Conservation (phyloP, 192 early-diverging fungal species). For the Umbelopsis sp. region DNA sequence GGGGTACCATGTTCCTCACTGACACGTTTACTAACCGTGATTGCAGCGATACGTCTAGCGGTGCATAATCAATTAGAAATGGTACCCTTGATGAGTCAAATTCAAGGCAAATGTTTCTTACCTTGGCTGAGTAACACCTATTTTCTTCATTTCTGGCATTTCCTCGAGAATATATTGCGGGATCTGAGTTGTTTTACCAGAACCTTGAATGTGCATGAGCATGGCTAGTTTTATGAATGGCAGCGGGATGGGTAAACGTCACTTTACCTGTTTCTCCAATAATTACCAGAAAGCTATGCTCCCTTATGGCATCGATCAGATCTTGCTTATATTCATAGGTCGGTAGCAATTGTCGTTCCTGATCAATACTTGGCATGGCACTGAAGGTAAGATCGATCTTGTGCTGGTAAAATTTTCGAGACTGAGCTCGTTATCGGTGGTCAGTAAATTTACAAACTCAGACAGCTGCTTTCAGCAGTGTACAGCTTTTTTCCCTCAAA, state of each 20-base stretch:
- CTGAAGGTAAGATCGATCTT: too few relatives aligned
- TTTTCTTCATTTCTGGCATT: slow-evolving; percentile 42
- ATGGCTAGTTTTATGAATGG: not conserved
- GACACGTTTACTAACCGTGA: slow-evolving; percentile 94
- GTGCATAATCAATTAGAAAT: not conserved
- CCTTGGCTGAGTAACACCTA: slow-evolving; percentile 80
- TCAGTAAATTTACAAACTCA: too few relatives aligned
- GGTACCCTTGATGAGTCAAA: too few relatives aligned
- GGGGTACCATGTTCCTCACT: slow-evolving; percentile 86
- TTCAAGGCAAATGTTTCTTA: slow-evolving; percentile 20
- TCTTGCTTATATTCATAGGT: slow-evolving; percentile 67
- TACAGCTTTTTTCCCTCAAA: too few relatives aligned
- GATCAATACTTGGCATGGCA: slow-evolving; percentile 4
- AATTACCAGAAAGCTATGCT: slow-evolving; percentile 84
- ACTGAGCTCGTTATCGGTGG: too few relatives aligned
- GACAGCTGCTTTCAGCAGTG: too few relatives aligned
- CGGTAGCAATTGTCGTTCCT: slow-evolving; percentile 21
- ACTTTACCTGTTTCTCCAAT: slow-evolving; percentile 87
- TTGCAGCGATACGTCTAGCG: slow-evolving; percentile 77
- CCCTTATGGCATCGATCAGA: slow-evolving; percentile 81
- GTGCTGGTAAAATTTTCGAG: too few relatives aligned
- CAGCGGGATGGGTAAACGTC: not conserved
- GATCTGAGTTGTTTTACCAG: slow-evolving; percentile 88
- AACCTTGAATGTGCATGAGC: slow-evolving; percentile 36
- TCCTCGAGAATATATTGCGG: slow-evolving; percentile 77